Conservation (phyloP, 805 yeast species). For the Candida coquimbonensis region DNA sequence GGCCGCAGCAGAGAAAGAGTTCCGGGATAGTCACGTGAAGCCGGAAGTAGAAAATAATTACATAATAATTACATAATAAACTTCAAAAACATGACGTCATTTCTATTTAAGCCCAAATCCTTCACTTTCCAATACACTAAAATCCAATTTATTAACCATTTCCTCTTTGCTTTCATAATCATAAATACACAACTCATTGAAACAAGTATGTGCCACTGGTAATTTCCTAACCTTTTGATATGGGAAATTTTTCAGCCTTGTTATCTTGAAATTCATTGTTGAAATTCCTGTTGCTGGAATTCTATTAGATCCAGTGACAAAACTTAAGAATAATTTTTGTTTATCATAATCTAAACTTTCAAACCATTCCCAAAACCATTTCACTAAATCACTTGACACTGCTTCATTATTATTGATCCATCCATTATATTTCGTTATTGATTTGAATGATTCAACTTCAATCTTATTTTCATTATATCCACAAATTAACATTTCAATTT, state of each 20-base stretch:
- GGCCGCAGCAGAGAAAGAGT: constrained; percentile 4
- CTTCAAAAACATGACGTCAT: background rate
- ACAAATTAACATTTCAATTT: constrained; percentile 68
- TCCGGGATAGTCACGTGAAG: background rate
- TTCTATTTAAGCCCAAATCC: constrained; percentile 74
- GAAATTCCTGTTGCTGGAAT: constrained; percentile 90
- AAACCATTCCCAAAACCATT: constrained; percentile 88
- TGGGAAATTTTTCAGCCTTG: constrained; percentile 34
- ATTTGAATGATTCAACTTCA: constrained; percentile 59
- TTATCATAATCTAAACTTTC: constrained; percentile 33
- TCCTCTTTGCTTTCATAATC: constrained; percentile 53
- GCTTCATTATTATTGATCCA: constrained; percentile 41
- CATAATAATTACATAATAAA: too few relatives aligned
- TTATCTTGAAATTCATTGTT: constrained; percentile 65
- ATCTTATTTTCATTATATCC: constrained; percentile 57
- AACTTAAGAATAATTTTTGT: constrained; percentile 61
- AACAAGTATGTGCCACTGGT: constrained; percentile 91
- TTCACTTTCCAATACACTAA: constrained; percentile 71
- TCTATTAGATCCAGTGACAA: constrained; percentile 87
- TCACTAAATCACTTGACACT: constrained; percentile 34
- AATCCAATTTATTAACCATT: constrained; percentile 47
- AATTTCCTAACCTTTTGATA: constrained; percentile 33
- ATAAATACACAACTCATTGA: constrained; percentile 78
- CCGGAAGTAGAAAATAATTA: background rate
- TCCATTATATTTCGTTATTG: constrained; percentile 69